These are phyloP conservation scores for Chalaropsis thielavioides DNA, from an alignment of 2,329 filamentous ascomycete species.

Conservation along the genomic window DNA sequence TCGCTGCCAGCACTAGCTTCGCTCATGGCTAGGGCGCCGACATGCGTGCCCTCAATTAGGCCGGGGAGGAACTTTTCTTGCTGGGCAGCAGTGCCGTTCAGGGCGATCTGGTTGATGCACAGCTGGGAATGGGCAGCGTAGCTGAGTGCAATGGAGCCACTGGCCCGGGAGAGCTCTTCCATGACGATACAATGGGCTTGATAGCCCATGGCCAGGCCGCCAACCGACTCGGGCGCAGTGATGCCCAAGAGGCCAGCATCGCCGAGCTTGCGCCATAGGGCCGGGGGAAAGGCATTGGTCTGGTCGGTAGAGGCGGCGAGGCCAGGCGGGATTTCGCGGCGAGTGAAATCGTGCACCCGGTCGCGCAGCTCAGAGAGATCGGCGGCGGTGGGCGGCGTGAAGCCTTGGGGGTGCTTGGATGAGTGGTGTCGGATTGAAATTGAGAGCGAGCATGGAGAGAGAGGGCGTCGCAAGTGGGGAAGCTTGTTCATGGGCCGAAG, in stretches of 20 bases:
- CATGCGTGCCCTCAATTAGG: slow-evolving; percentile 61
- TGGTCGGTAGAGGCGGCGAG: slow-evolving; percentile 72
- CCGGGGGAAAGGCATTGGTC: slow-evolving; percentile 71
- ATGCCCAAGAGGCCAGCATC: slow-evolving; percentile 84
- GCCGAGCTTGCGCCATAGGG: slow-evolving; percentile 89
- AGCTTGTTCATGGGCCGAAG: slow-evolving; percentile 16
- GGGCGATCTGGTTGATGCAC: slow-evolving; percentile 88
- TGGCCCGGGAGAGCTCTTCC: slow-evolving; percentile 85
- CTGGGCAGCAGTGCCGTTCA: slow-evolving; percentile 70
- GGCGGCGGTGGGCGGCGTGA: slow-evolving; percentile 51
- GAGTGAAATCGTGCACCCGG: slow-evolving; percentile 75
- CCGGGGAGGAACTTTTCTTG: slow-evolving; percentile 69
- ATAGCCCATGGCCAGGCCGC: slow-evolving; percentile 82
- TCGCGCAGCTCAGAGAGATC: slow-evolving; percentile 73
- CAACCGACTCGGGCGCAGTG: slow-evolving; percentile 83
- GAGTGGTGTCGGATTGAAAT: slow-evolving; percentile 35
- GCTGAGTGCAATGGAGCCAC: slow-evolving; percentile 69
- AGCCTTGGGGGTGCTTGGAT: slow-evolving; percentile 46
- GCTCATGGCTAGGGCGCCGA: slow-evolving; percentile 89
- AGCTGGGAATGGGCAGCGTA: slow-evolving; percentile 94
- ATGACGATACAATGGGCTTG: slow-evolving; percentile 92
- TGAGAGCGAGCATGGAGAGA: slow-evolving; percentile 21
- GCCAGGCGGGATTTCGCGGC: slow-evolving; percentile 73
- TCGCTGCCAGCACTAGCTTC: slow-evolving; percentile 84
- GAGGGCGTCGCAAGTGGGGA: slow-evolving; percentile 6